phyloP scores from a whole-genome alignment of 495 filamentous ascomycete species.

The Podospora didyma region DNA sequence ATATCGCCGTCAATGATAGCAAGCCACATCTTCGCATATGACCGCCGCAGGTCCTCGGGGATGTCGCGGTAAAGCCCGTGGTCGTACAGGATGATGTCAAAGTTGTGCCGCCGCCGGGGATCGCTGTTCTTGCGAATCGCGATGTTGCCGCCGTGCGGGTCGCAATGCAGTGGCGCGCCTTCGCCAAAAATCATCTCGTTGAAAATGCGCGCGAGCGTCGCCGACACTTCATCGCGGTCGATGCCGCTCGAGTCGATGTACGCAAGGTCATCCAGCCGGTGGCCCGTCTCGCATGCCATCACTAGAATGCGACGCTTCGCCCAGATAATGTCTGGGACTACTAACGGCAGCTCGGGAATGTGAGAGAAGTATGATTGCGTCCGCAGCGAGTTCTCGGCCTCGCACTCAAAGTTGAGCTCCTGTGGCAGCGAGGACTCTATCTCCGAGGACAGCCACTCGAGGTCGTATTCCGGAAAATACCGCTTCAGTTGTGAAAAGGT shows the following conservation, averaged over 20 bases:
- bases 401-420: conserved; percentile 85
- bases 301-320: conserved; percentile 84
- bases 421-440: conserved; percentile 87
- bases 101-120: conserved; percentile 57
- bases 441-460: conserved; percentile 92
- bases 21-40: conserved; percentile 97
- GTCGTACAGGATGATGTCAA: conserved; percentile 97
- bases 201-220: conserved; percentile 86
- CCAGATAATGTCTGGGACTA: conserved; percentile 91
- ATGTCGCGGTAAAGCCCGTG: conserved; percentile 97
- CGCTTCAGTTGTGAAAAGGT: conserved; percentile 85
- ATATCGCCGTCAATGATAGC: conserved; percentile 89
- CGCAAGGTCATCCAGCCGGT: conserved; percentile 82
- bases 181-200: conserved; percentile 99
- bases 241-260: conserved; percentile 84
- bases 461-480: conserved; percentile 96
- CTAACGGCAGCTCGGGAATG: conserved; percentile 66
- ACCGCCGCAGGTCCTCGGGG: conserved; percentile 67
- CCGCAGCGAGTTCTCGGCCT: conserved; percentile 80
- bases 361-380: conserved; percentile 71
- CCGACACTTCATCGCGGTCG: conserved; percentile 93
- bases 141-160: conserved; percentile 96
- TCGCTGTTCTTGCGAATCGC: conserved; percentile 73
- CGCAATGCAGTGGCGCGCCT: conserved; percentile 87
- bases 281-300: conserved; percentile 89